Percentiles rank a stretch among this genome's conserved stretches.
phyloP scores from a whole-genome alignment of 345 rosid species.

The Pistacia atlantica region DNA sequence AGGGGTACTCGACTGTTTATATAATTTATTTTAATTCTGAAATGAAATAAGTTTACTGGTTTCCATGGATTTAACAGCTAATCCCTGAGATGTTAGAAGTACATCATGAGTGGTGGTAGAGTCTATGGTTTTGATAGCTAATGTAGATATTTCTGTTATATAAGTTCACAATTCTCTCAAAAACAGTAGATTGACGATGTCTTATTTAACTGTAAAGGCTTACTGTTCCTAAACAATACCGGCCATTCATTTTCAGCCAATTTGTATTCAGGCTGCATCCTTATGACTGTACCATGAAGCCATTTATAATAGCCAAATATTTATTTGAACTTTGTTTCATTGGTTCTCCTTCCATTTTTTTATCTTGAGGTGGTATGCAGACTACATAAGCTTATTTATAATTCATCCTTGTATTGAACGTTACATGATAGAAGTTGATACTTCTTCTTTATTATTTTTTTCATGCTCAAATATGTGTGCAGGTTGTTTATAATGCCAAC shows the following conservation, averaged over 20 bases:
- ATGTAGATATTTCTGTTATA: neutral
- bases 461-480: constrained; percentile 28
- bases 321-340: neutral
- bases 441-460: neutral
- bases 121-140: neutral
- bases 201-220: neutral
- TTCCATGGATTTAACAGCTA: neutral
- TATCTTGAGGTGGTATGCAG: neutral
- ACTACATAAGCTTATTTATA: neutral
- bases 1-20: neutral
- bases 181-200: neutral
- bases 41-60: neutral
- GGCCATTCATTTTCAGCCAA: neutral
- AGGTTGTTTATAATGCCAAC: constrained; percentile 85
- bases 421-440: neutral
- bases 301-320: neutral
- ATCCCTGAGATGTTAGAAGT: neutral
- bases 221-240: neutral
- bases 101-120: neutral
- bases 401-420: neutral
- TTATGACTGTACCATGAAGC: neutral
- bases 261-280: neutral
- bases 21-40: neutral
- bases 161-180: neutral
- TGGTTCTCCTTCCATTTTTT: neutral